Evolutionary conservation across 2,329 filamentous ascomycete species (phyloP).

Genomic region (Waltergamsia citrina): DNA sequence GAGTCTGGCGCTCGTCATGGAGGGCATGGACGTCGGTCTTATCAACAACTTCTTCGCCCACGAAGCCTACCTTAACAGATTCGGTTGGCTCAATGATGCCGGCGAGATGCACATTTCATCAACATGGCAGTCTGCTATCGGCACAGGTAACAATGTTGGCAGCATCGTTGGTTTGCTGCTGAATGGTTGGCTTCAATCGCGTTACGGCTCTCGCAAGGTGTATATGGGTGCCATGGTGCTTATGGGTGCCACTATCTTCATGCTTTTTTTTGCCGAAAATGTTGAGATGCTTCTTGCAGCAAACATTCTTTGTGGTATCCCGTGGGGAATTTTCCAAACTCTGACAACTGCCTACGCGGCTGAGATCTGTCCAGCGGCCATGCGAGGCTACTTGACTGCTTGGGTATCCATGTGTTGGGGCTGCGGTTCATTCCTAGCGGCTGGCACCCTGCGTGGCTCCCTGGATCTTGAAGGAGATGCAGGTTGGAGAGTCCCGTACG

Average conservation of each 20-base stretch:
- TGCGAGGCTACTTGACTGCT: slow-evolving; percentile 27
- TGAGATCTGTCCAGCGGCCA: slow-evolving; percentile 20
- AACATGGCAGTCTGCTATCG: slow-evolving; percentile 36
- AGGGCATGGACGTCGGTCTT: slow-evolving; percentile 25
- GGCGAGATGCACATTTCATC: slow-evolving; percentile 30
- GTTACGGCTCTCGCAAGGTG: slow-evolving; percentile 29
- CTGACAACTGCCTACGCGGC: slow-evolving; percentile 32
- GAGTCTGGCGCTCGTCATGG: slow-evolving; percentile 19
- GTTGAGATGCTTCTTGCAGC: slow-evolving; percentile 24
- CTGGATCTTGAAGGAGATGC: slow-evolving; percentile 8
- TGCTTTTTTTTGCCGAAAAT: slow-evolving; percentile 28
- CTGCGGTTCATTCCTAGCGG: slow-evolving; percentile 28
- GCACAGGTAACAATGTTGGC: slow-evolving; percentile 30
- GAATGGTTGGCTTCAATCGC: slow-evolving; percentile 32
- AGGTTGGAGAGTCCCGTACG: slow-evolving; percentile 25
- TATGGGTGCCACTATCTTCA: slow-evolving; percentile 28
- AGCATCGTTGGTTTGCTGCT: slow-evolving; percentile 34
- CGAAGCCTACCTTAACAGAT: slow-evolving; percentile 16
- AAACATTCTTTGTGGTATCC: slow-evolving; percentile 31
- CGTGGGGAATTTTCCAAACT: slow-evolving; percentile 29
- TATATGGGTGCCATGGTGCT: slow-evolving; percentile 25
- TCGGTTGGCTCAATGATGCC: slow-evolving; percentile 18
- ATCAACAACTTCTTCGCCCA: slow-evolving; percentile 28
- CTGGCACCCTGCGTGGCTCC: slow-evolving; percentile 20
- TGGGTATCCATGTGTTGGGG: slow-evolving; percentile 33